Evolutionary conservation across 2,329 filamentous ascomycete species (phyloP).

Genomic region (Conoideocrella luteorostrata): DNA sequence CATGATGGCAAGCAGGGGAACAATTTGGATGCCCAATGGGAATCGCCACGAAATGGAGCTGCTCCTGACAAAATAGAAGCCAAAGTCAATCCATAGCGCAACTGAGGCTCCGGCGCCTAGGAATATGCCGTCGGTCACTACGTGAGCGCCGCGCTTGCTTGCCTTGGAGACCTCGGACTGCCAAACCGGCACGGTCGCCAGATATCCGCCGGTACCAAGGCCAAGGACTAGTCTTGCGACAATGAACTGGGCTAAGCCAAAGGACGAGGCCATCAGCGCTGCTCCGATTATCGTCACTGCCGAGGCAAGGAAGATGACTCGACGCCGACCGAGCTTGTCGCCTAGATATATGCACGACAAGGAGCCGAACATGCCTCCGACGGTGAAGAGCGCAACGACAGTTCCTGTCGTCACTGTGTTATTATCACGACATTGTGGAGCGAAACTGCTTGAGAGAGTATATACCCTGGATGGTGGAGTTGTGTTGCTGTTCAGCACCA

Average conservation of each 20-base stretch:
- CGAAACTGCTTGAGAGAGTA: not conserved
- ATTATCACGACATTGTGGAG: conserved; percentile 29
- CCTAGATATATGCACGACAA: conserved; percentile 36
- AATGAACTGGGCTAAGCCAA: conserved; percentile 26
- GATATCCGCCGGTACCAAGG: conserved; percentile 45
- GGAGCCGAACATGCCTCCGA: conserved; percentile 52
- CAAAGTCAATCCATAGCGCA: conserved; percentile 39
- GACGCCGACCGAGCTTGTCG: conserved; percentile 51
- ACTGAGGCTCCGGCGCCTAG: conserved; percentile 23
- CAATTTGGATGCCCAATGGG: conserved; percentile 38
- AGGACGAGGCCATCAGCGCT: conserved; percentile 46
- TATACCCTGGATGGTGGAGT: conserved; percentile 38
- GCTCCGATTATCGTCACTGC: conserved; percentile 46
- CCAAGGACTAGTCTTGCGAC: conserved; percentile 46
- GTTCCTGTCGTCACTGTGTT: conserved; percentile 5
- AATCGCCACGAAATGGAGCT: conserved; percentile 37
- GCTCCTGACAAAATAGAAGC: conserved; percentile 23
- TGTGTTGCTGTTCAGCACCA: conserved; percentile 25
- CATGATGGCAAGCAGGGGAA: conserved; percentile 38
- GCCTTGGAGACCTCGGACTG: conserved; percentile 45
- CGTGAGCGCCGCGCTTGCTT: conserved; percentile 39
- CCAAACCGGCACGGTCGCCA: conserved; percentile 48
- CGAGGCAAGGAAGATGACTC: conserved; percentile 48
- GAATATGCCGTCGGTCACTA: conserved; percentile 43
- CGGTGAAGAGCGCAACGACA: conserved; percentile 45